phyloP scores from a whole-genome alignment of 2,329 filamentous ascomycete species.

The Onygenales sp. region DNA sequence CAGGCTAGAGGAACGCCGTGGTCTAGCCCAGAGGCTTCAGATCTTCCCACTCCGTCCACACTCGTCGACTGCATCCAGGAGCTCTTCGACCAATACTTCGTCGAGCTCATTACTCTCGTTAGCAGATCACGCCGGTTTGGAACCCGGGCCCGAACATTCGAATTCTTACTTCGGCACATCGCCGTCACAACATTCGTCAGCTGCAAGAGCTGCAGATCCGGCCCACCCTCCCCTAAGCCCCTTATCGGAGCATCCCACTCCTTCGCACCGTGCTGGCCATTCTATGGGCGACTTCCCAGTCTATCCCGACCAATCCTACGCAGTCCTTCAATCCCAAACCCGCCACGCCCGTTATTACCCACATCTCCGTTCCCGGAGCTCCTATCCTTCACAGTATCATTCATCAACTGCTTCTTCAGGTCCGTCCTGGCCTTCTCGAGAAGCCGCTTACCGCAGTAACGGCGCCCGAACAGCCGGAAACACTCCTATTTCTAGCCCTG shows the following conservation, averaged over 20 bases:
- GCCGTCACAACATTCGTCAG: slow-evolving; percentile 4
- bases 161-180: slow-evolving; percentile 3
- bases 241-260: slow-evolving; percentile 10
- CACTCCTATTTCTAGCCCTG: slow-evolving; percentile 39
- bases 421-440: slow-evolving; percentile 12
- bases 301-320: slow-evolving; percentile 41
- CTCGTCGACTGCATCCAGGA: slow-evolving; percentile 25
- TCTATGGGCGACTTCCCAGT: slow-evolving; percentile 29
- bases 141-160: slow-evolving; percentile 19
- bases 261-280: slow-evolving; percentile 11
- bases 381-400: slow-evolving; percentile 31
- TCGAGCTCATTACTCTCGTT: slow-evolving; percentile 29
- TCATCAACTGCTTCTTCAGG: slow-evolving; percentile 18
- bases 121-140: slow-evolving; percentile 6
- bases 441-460: slow-evolving; percentile 16
- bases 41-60: slow-evolving; percentile 16
- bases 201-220: slow-evolving; percentile 5
- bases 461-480: slow-evolving; percentile 35
- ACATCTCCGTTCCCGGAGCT: slow-evolving; percentile 32
- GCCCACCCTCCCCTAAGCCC: slow-evolving; percentile 10
- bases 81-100: slow-evolving; percentile 30
- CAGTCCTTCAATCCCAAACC: slow-evolving; percentile 34
- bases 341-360: slow-evolving; percentile 30
- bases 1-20: slow-evolving; percentile 10
- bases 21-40: slow-evolving; percentile 11